Base-by-base conservation (phyloP, 768 basidiomycete genomes). In the Lactarius pseudohatsudake region DNA sequence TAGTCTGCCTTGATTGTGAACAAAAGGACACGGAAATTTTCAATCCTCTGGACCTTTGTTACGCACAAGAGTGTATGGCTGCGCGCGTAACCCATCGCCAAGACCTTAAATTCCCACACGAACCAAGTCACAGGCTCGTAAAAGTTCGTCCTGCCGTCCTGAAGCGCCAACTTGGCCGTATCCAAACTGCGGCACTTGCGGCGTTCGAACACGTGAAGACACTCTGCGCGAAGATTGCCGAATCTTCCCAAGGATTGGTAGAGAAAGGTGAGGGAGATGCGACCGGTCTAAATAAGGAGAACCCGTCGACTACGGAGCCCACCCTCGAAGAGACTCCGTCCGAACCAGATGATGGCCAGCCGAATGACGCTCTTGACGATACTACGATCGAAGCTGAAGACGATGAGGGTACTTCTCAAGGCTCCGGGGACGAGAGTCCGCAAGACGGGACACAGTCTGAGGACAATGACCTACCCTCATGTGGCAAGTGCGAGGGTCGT, bases 1-100 rank as follows among this genome's bases (percentile, higher is more conserved):
- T 77, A n/a, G 69, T 73, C 45, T 78, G 77, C 40, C 68, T 78
- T 20, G 72, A 75, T 53, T 78, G 77, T 40, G 70, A 71, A 38
- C 61, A 67, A 9, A 59, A 66, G n/a, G 28, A 16, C 11, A 32
- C 22, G 2, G 28, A 34, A n/a, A 15, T 20, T 4, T 41, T 65
- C 11, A 66, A 72, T 26, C 74, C 72, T 8, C 62, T 77, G 10
- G 75, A 78, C 65, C 71, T 77, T 43, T 77, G 76, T 67, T 68
- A 71, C 26, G 38, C 67, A 7, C 71, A 72, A 2, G 69, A 59
- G 3, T 78, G 77, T 59, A 57, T 74, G 20, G 30, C 55, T 4
- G 55, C 64, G 4, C 62, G 65, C 7, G 40, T 75, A 34, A 66
- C 60, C 32, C 43, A 41, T 13, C 41, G 72, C 32, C 22, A 60